Percentiles rank a stretch among this genome's conserved stretches.
Conservation (phyloP, 2,329 filamentous ascomycete species). For the Cryphonectria radicalis region DNA sequence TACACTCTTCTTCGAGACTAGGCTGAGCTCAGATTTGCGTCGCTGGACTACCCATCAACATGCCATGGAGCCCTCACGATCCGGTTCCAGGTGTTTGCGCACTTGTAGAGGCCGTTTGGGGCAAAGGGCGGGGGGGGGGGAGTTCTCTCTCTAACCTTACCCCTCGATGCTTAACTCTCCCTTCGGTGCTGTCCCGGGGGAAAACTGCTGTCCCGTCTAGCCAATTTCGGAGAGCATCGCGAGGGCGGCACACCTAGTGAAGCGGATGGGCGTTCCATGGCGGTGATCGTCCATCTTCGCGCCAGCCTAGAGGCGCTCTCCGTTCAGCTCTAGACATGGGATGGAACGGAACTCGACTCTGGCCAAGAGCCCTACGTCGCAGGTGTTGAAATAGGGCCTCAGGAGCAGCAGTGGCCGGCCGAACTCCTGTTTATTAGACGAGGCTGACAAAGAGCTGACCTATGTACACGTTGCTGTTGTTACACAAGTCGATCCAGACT, state of each 20-base stretch:
- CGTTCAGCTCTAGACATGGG: neutral
- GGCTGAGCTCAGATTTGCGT: neutral
- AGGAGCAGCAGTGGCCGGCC: neutral
- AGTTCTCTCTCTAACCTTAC: neutral
- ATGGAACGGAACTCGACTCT: neutral
- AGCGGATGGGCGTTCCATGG: neutral
- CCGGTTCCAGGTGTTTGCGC: neutral
- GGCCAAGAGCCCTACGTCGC: neutral
- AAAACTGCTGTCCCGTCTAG: neutral
- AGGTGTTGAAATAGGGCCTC: neutral
- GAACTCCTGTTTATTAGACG: neutral
- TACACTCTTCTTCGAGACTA: neutral
- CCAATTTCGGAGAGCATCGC: neutral
- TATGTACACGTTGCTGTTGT: neutral
- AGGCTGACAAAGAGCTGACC: conserved; percentile 11
- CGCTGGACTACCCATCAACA: neutral
- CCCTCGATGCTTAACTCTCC: neutral
- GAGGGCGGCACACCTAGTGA: neutral
- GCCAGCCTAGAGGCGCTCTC: neutral
- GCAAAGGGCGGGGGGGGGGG: neutral
- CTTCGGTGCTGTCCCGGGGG: neutral
- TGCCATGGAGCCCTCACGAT: neutral
- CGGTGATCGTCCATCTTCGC: neutral
- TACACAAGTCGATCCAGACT: neutral
- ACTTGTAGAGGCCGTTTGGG: neutral